Conservation (phyloP, 345 rosid species). For the Fremontodendron californicum region DNA sequence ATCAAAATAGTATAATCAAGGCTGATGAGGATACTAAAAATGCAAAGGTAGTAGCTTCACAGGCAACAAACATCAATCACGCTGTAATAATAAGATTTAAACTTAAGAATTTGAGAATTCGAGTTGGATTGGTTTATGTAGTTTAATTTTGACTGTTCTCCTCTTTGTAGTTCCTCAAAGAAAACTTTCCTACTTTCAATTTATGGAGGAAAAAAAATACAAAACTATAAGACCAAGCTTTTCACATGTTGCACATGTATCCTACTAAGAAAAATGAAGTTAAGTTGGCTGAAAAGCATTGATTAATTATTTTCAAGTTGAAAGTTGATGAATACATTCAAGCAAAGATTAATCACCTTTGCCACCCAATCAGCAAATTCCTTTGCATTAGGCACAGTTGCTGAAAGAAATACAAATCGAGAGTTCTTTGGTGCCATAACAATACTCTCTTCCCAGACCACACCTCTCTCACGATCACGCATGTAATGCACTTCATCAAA, state of each 20-base stretch:
- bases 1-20: neutral
- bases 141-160: neutral
- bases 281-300: neutral
- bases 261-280: neutral
- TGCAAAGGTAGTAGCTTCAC: neutral
- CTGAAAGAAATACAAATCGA: conserved; percentile 91
- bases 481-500: conserved; percentile 99
- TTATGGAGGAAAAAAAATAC: too few relatives aligned
- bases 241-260: neutral
- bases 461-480: conserved; percentile 99
- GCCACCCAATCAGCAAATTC: conserved; percentile 99
- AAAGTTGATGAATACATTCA: neutral
- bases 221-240: too few relatives aligned
- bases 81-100: neutral
- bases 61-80: neutral
- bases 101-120: neutral
- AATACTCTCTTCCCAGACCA: conserved; percentile 99
- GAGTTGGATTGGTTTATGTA: neutral
- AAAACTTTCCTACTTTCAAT: neutral
- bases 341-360: conserved; percentile 46
- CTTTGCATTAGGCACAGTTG: conserved; percentile 97
- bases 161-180: neutral
- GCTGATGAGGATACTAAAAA: neutral
- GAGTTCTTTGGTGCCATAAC: conserved; percentile 98
- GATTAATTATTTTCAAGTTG: neutral